A percentile compares a stretch with the other conserved stretches of the same genome.
These are phyloP conservation scores for Apium graveolens DNA, from an alignment of 129 eudicot genomes.

Conservation along the genomic window DNA sequence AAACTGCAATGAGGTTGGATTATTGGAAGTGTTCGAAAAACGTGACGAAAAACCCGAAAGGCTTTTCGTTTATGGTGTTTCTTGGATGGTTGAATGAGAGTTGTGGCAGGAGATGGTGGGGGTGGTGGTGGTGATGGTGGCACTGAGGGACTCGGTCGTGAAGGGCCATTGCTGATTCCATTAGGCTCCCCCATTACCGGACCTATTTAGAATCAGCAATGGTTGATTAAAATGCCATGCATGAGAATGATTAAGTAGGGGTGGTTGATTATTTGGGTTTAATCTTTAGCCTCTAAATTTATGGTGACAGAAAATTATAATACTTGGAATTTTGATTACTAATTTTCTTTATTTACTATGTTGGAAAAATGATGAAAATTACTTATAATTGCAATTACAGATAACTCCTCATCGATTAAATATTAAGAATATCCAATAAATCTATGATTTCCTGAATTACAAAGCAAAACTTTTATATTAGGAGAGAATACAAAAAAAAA, in stretches of 20 bases:
- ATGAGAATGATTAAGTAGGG: not conserved
- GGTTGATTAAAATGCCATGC: conserved; percentile 18
- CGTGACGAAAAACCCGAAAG: conserved; percentile 41
- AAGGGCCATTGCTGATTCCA: conserved; percentile 12
- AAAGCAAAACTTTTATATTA: too few species aligned
- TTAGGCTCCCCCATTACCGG: conserved; percentile 35
- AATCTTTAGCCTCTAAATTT: not conserved
- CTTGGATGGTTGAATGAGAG: conserved; percentile 32
- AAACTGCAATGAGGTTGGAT: conserved; percentile 34
- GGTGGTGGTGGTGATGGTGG: conserved; percentile 30
- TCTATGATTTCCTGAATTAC: too few species aligned
- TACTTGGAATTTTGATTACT: not conserved
- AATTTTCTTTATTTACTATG: not conserved
- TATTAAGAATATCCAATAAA: too few species aligned
- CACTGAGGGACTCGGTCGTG: conserved; percentile 16
- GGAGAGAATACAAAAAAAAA: too few species aligned
- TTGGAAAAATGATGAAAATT: too few species aligned
- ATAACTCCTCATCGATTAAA: too few species aligned
- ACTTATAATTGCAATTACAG: too few species aligned
- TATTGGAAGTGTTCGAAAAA: conserved; percentile 56
- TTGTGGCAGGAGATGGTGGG: conserved; percentile 13
- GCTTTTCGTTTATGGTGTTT: conserved; percentile 34
- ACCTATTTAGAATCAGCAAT: conserved; percentile 25
- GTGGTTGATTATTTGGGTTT: not conserved
- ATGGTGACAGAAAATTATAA: not conserved